A percentile compares a stretch with the other conserved stretches of the same genome.
phyloP scores from a whole-genome alignment of 2,329 filamentous ascomycete genomes.

The Knufia petricola region DNA sequence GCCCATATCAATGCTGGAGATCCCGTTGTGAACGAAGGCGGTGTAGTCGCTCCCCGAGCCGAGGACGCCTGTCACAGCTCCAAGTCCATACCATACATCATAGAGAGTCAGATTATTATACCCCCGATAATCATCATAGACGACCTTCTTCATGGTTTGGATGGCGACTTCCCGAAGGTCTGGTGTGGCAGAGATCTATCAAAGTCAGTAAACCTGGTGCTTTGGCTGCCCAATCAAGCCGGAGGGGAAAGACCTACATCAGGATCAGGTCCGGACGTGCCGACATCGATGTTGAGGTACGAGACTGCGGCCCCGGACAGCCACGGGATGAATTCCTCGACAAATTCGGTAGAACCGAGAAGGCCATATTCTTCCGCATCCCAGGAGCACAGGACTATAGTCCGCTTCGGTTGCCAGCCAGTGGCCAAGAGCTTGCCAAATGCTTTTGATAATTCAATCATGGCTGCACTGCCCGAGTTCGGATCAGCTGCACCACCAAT shows the following conservation, averaged over 20 bases:
- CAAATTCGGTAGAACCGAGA: constrained; percentile 83
- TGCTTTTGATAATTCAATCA: constrained; percentile 68
- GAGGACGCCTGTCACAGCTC: constrained; percentile 53
- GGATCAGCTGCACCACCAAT: constrained; percentile 75
- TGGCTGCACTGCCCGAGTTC: constrained; percentile 67
- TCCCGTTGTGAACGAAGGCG: constrained; percentile 63
- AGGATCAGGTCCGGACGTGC: constrained; percentile 57
- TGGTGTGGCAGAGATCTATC: constrained; percentile 65
- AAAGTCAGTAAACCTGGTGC: too few species aligned
- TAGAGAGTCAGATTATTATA: constrained; percentile 14
- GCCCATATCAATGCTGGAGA: constrained; percentile 56
- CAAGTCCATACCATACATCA: constrained; percentile 48
- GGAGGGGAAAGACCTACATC: too few species aligned
- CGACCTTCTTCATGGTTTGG: constrained; percentile 46
- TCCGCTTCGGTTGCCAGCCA: constrained; percentile 78
- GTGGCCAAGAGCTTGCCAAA: constrained; percentile 61
- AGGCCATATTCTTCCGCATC: constrained; percentile 79
- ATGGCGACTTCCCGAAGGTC: constrained; percentile 40
- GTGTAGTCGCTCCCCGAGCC: constrained; percentile 67
- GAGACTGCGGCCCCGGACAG: constrained; percentile 62
- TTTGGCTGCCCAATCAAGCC: too few species aligned
- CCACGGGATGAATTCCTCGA: constrained; percentile 82
- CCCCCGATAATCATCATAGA: constrained; percentile 47
- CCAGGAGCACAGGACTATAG: constrained; percentile 84
- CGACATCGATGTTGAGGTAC: constrained; percentile 79